Base-by-base conservation (phyloP, 2,329 filamentous ascomycete species). In the Malbranchea zuffiana region DNA sequence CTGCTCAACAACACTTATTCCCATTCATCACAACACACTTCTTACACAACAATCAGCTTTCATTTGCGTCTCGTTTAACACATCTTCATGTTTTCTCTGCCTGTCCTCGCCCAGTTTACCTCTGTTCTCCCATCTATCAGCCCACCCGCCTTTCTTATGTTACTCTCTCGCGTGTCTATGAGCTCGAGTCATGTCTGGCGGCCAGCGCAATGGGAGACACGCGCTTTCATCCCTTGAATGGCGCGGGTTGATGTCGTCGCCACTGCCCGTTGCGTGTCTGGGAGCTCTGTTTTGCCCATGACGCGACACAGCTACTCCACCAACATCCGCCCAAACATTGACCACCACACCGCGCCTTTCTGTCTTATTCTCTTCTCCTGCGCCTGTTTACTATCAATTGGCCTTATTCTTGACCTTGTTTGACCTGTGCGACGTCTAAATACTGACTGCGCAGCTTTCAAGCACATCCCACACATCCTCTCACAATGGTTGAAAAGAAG, bases 401-500 rank as follows among this genome's bases (percentile, higher is more conserved):
- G n/a, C n/a, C 7, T 21, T 21, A 10, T 34, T 15, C n/a, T 35
- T 35, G 10, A 3, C 12, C 6, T 10, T 21, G 7, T n/a, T 16
- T 6, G n/a, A n/a, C n/a, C 20, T 15, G 5, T 32, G 12, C 15
- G 16, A 7, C 6, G 11, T 6, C 29, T 20, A 18, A 25, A 40
- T 12, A 17, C 18, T n/a, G n/a, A 10, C 6, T 10, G 24, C n/a
- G 16, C 24, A 35, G 25, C 20, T 8, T 27, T 12, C 32, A 30
- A 32, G 11, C 26, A 18, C 25, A 20, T 19, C 17, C 15, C 32
- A n/a, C n/a, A n/a, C n/a, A n/a, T 25, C 33, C 50, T 41, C 45
- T 47, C 55, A 75, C 47, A 46, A 82, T 82, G 78, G 77, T 78
- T 56, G 81, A 81, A 68, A 75, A 77, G 51, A 74, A 74, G 63